phyloP scores from a whole-genome alignment of 1,284 basidiomycete genomes.

The Cutaneotrichosporon cavernicola region DNA sequence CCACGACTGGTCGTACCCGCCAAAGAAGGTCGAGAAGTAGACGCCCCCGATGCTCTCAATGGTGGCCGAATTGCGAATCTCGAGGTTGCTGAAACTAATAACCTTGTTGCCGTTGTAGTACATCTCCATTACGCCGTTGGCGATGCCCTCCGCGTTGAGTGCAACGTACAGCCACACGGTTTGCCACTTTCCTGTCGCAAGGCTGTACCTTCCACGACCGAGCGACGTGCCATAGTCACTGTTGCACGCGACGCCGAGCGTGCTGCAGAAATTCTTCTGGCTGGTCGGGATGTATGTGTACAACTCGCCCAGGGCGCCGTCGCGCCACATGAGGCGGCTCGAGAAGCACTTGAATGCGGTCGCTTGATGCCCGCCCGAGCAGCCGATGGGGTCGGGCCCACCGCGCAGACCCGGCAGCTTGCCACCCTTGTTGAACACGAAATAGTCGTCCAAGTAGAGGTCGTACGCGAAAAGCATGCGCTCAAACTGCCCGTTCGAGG shows the following conservation, averaged over 20 bases:
- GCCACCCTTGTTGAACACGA: conserved; percentile 44
- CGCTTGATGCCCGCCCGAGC: conserved; percentile 50
- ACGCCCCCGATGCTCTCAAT: conserved; percentile 44
- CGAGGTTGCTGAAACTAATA: conserved; percentile 44
- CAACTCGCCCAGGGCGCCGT: conserved; percentile 48
- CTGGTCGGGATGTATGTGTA: conserved; percentile 53
- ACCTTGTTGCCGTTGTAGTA: conserved; percentile 50
- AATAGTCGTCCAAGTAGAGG: conserved; percentile 40
- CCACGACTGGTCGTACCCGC: conserved; percentile 50
- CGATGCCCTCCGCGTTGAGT: conserved; percentile 44
- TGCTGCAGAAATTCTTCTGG: conserved; percentile 37
- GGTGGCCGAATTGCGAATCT: conserved; percentile 38
- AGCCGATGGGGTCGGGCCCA: conserved; percentile 44
- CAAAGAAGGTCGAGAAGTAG: conserved; percentile 55
- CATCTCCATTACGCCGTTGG: conserved; percentile 48
- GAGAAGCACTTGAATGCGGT: conserved; percentile 51
- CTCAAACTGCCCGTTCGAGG: conserved; percentile 43
- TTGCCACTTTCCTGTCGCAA: conserved; percentile 48
- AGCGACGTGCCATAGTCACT: conserved; percentile 53
- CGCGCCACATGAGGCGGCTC: conserved; percentile 53
- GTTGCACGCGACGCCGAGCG: conserved; percentile 46
- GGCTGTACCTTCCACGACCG: conserved; percentile 47
- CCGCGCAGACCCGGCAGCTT: conserved; percentile 54
- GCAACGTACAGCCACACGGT: conserved; percentile 49
- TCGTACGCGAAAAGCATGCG: conserved; percentile 46